Base-by-base conservation (phyloP, 805 yeast genomes). In the Saccharomyces mikatae region DNA sequence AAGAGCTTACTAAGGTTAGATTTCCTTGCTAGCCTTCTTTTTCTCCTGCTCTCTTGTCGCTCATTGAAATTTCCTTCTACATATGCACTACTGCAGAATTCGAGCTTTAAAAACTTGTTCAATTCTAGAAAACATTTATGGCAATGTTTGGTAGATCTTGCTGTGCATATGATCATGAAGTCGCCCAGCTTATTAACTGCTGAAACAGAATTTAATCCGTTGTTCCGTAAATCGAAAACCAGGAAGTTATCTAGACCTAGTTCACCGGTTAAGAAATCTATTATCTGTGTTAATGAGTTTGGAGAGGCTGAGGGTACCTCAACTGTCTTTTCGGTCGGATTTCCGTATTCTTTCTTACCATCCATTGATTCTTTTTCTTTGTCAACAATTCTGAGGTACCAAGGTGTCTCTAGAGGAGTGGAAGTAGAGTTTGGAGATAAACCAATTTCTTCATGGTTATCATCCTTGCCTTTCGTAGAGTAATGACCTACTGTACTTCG, bases 141-240 rank as follows among this genome's bases (percentile, higher is more conserved):
- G 24, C 89, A 71, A 71, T 91, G 98, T 57, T 80, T 83, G 41
- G 82, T 80, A 30, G 91, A 82, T 66, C 84, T 86, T 3, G 96
- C 96, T 0, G 94, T 80, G 21, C 84, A 80, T 0, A 92, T 71
- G 4, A 92, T 71, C 77, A 83, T 78, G 54, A 79, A 76, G 53
- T 77, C 74, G 9, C 78, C 72, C 53, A 36, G 74, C 68, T 57
- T 60, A 28, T 62, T 56, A 11, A 58, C 64, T 1, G 74, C 62
- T 1, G 78, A 70, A 8, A 77, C 73, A 26, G 73, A 75, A 17
- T 73, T 63, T 57, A 63, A 69, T 9, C 71, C 67, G 5, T 70
- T 67, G n/a, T 74, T 65, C 36, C 84, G 73, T 55, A 86, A 70
- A 63, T 91, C 96, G 59, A 88, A 80, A 0, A 90, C 66, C 41